A percentile compares a stretch with the other conserved stretches of the same genome.
phyloP scores from a whole-genome alignment of 2,329 filamentous ascomycete genomes.

The Mycosphaerella sp. region DNA sequence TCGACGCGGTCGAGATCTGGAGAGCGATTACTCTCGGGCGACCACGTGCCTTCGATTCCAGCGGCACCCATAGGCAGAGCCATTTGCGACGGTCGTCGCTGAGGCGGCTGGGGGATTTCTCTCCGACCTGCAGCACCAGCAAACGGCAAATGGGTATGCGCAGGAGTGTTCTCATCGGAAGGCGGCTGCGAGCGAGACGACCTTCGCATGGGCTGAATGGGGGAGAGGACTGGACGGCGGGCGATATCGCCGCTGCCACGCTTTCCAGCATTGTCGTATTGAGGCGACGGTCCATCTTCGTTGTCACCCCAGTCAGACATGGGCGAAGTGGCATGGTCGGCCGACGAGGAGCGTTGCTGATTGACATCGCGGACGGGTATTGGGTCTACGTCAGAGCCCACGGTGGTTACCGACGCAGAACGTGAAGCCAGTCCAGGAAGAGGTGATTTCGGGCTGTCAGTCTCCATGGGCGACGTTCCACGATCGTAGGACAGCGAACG shows the following conservation, averaged over 20 bases:
- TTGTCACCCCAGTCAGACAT: constrained; percentile 13
- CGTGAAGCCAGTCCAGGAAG: constrained; percentile 6
- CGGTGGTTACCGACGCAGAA: constrained; percentile 7
- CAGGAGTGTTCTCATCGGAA: constrained; percentile 5
- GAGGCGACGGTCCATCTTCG: constrained; percentile 2
- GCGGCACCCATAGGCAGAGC: constrained; percentile 6
- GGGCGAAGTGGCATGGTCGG: constrained; percentile 8
- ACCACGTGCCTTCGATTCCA: constrained; percentile 8
- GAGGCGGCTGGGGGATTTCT: constrained; percentile 8
- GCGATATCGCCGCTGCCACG: neutral
- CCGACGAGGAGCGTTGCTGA: constrained; percentile 10
- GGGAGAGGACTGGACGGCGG: constrained; percentile 8
- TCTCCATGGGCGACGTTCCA: constrained; percentile 8
- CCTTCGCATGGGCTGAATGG: constrained; percentile 12
- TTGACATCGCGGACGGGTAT: constrained; percentile 4
- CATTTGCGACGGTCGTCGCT: constrained; percentile 4
- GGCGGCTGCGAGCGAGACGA: constrained; percentile 2
- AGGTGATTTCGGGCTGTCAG: constrained; percentile 1
- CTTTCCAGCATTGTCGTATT: constrained; percentile 1
- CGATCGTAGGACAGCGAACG: neutral
- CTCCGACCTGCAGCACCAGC: constrained; percentile 4
- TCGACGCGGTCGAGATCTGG: constrained; percentile 3
- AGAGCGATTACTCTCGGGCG: neutral
- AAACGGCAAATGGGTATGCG: constrained; percentile 5
- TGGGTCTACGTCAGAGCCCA: neutral